Evolutionary conservation across 1,139 yeast genomes (phyloP).

Genomic region (Geotrichum restrictum): DNA sequence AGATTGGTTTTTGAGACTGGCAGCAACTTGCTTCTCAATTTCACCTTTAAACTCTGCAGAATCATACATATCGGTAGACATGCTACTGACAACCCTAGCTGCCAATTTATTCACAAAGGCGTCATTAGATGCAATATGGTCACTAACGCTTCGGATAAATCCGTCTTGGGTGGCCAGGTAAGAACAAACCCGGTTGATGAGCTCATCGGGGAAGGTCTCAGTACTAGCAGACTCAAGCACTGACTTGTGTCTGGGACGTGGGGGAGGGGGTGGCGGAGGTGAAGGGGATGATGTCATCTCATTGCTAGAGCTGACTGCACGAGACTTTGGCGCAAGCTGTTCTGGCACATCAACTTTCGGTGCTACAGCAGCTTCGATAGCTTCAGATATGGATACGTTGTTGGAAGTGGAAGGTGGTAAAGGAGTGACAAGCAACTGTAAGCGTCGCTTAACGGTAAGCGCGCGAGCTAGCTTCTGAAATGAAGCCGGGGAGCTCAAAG

Average conservation of each 20-base stretch:
- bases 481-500: neutral
- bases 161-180: neutral
- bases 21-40: neutral
- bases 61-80: neutral
- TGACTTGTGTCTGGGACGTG: neutral
- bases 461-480: neutral
- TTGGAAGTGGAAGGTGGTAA: neutral
- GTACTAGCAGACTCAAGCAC: neutral
- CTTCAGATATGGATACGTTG: neutral
- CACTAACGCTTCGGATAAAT: neutral
- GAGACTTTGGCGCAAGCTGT: too few relatives aligned
- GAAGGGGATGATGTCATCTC: neutral
- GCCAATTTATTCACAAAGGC: neutral
- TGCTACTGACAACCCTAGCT: neutral
- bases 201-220: neutral
- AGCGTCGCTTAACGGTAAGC: neutral
- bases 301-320: neutral
- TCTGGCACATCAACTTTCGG: neutral
- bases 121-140: neutral
- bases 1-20: neutral
- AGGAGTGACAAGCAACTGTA: neutral
- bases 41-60: neutral
- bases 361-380: neutral
- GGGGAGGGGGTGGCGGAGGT: constrained; percentile 1
- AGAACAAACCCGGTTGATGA: neutral